A percentile compares a stretch with the other conserved stretches of the same genome.
These are phyloP conservation scores for Scheffersomyces spartinae DNA, from an alignment of 805 yeast genomes.

Conservation along the genomic window DNA sequence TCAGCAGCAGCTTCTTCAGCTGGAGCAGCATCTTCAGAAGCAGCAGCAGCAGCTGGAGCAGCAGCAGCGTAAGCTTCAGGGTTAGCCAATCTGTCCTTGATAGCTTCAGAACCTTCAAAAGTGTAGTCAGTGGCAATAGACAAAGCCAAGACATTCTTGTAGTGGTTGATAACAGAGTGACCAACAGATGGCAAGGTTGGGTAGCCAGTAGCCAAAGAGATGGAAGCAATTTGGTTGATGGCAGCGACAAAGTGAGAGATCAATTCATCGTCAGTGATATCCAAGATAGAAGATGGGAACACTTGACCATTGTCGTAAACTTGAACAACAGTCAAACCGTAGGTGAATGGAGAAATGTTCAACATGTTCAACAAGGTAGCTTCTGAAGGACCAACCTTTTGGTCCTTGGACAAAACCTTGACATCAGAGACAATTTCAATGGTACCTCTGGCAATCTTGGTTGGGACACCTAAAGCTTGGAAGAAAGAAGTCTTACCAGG, in stretches of 20 bases:
- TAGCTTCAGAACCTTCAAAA: conserved; percentile 97
- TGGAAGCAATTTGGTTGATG: conserved; percentile 84
- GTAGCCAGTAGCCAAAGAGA: conserved; percentile 96
- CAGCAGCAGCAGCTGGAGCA: conserved; percentile 93
- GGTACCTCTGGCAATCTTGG: conserved; percentile 99
- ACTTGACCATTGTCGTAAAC: conserved; percentile 98
- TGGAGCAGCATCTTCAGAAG: conserved; percentile 45
- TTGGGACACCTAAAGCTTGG: conserved; percentile 99
- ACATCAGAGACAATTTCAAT: conserved; percentile 97
- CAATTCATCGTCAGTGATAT: conserved; percentile 96
- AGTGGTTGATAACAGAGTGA: conserved; percentile 97
- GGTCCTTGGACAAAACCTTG: conserved; percentile 79
- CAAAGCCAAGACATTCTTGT: conserved; percentile 96
- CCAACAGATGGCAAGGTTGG: conserved; percentile 99
- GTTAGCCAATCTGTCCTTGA: conserved; percentile 99
- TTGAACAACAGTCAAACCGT: conserved; percentile 93
- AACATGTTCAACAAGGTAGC: conserved; percentile 98
- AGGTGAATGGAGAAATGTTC: conserved; percentile 99
- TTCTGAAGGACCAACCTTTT: conserved; percentile 97
- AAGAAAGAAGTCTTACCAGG: conserved; percentile 99
- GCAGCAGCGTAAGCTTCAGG: conserved; percentile 99
- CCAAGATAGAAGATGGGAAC: conserved; percentile 94
- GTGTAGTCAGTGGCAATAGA: conserved; percentile 98
- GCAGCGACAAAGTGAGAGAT: conserved; percentile 87
- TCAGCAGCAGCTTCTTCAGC: conserved; percentile 65